Evolutionary conservation across 306 rosid species (phyloP).

Genomic region (Cicer cuneatum): DNA sequence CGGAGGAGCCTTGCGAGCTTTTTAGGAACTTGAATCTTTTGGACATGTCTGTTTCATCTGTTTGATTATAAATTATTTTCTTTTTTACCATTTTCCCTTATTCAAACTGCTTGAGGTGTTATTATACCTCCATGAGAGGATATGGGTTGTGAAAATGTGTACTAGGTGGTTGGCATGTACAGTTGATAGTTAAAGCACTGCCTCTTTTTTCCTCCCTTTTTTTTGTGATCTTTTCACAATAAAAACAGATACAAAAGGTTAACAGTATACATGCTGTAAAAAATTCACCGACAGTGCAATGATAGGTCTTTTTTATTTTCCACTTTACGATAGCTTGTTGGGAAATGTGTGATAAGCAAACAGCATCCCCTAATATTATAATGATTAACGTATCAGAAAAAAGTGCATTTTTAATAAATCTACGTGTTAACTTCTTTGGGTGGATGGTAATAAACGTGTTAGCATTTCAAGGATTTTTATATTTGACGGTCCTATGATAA

Average conservation of each 20-base stretch:
- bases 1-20: slow-evolving; percentile 41
- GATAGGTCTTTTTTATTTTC: no score
- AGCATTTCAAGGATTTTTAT: no score
- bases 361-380: no score
- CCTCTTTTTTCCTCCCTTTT: slow-evolving; percentile 36
- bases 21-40: slow-evolving; percentile 59
- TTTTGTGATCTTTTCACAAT: slow-evolving; percentile 46
- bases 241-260: slow-evolving; percentile 57
- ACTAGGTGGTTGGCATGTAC: slow-evolving; percentile 83
- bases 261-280: slow-evolving; percentile 56
- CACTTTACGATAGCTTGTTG: no score
- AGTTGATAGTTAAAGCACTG: slow-evolving; percentile 70
- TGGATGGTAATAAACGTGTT: no score
- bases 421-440: no score
- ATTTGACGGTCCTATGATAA: no score
- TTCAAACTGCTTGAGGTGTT: slow-evolving; percentile 74
- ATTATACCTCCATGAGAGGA: slow-evolving; percentile 55
- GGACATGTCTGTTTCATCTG: slow-evolving; percentile 47
- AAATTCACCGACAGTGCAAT: slow-evolving; percentile 35
- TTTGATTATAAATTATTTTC: slow-evolving; percentile 53
- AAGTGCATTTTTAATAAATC: no score
- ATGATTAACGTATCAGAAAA: no score
- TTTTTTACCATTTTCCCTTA: slow-evolving; percentile 23
- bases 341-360: no score
- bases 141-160: slow-evolving; percentile 70